phyloP scores from a whole-genome alignment of 176 grass and related monocot genomes.

The Musa beccarii region DNA sequence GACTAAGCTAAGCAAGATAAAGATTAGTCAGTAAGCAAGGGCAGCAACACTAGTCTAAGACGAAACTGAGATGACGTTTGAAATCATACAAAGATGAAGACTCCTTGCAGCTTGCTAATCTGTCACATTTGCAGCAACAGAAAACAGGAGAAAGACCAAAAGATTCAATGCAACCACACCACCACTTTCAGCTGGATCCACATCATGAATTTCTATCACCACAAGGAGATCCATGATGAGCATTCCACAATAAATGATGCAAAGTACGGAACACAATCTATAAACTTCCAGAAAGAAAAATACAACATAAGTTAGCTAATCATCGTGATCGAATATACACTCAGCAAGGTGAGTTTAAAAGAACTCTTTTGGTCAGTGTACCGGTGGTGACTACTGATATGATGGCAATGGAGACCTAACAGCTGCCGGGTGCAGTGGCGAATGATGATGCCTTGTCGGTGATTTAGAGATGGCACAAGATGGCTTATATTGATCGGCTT shows the following conservation, averaged over 20 bases:
- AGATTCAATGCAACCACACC: too few relatives aligned
- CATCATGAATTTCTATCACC: too few relatives aligned
- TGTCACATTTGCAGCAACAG: too few relatives aligned
- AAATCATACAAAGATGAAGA: too few relatives aligned
- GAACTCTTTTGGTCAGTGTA: neutral
- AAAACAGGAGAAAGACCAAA: too few relatives aligned
- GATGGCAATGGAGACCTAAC: neutral
- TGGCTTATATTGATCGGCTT: neutral
- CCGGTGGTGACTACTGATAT: neutral
- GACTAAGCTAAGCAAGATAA: too few relatives aligned
- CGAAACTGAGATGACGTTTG: too few relatives aligned
- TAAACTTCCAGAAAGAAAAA: neutral
- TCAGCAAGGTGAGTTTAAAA: neutral
- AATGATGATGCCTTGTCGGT: neutral
- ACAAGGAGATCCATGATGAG: neutral
- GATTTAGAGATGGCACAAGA: neutral
- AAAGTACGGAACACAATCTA: neutral
- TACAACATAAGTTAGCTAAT: neutral
- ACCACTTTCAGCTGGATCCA: too few relatives aligned
- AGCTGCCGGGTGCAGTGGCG: neutral
- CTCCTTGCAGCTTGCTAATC: too few relatives aligned
- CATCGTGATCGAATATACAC: neutral
- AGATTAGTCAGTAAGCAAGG: too few relatives aligned
- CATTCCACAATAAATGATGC: neutral
- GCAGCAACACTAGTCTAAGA: too few relatives aligned